Conservation (phyloP, 441 rosid genomes). For the Populus hybrid region DNA sequence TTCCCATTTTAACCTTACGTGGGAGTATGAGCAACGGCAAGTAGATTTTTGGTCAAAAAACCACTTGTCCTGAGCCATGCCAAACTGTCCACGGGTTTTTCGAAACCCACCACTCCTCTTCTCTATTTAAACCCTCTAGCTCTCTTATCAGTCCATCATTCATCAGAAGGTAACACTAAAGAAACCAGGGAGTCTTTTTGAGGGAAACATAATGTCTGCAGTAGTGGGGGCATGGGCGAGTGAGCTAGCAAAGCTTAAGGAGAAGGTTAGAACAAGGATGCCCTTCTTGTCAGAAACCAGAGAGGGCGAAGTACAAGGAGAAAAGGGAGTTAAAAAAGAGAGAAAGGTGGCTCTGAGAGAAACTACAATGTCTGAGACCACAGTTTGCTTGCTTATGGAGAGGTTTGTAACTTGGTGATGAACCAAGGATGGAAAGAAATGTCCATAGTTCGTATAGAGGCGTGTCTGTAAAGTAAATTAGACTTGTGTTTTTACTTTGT, state of each 20-base stretch:
- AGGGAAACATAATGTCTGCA: slow-evolving; percentile 47
- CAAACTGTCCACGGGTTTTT: neutral
- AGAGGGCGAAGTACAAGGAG: slow-evolving; percentile 18
- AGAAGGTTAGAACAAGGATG: slow-evolving; percentile 41
- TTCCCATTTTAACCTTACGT: neutral
- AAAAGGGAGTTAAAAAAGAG: slow-evolving; percentile 26
- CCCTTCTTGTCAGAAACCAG: slow-evolving; percentile 21
- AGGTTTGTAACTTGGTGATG: slow-evolving; percentile 70
- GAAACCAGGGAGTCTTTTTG: neutral
- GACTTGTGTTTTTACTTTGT: neutral
- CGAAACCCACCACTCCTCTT: neutral
- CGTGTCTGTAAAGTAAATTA: neutral
- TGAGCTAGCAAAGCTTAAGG: slow-evolving; percentile 58
- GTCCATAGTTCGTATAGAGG: neutral
- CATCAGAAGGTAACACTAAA: neutral
- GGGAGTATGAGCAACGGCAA: slow-evolving; percentile 21
- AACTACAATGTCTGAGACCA: slow-evolving; percentile 55
- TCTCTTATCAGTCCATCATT: neutral
- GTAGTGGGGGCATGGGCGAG: slow-evolving; percentile 54
- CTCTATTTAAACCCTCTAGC: slow-evolving; percentile 15
- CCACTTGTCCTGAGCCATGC: neutral
- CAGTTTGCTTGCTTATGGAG: slow-evolving; percentile 74
- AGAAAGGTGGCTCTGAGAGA: slow-evolving; percentile 26
- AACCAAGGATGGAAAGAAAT: neutral
- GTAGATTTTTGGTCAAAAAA: slow-evolving; percentile 2